Conservation (phyloP, 257 asterid genomes). For the Scutellaria barbata region DNA sequence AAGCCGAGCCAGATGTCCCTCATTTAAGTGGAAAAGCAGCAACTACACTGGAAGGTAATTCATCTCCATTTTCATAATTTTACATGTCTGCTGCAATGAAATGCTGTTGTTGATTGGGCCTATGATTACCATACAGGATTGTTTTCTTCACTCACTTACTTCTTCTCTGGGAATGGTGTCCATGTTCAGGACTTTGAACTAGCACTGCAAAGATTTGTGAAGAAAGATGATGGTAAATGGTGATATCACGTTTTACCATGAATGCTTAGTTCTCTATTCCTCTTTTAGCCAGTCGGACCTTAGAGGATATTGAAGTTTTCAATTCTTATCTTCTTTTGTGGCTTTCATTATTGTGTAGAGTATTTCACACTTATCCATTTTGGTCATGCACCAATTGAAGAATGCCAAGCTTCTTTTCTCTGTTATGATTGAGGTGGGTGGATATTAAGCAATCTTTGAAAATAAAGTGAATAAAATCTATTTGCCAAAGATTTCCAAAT, state of each 20-base stretch:
- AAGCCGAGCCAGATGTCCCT: constrained; percentile 64
- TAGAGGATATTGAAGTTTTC: constrained; percentile 18
- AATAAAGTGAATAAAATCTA: background rate
- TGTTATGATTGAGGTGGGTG: background rate
- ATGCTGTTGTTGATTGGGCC: constrained; percentile 35
- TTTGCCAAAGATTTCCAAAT: background rate
- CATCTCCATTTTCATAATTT: constrained; percentile 32
- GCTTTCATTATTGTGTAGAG: constrained; percentile 6
- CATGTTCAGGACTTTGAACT: constrained; percentile 77
- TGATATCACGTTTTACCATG: constrained; percentile 14
- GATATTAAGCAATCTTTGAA: constrained; percentile 13
- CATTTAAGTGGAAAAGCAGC: constrained; percentile 82
- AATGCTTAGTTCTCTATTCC: constrained; percentile 19
- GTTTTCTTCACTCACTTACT: constrained; percentile 78
- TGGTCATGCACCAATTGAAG: background rate
- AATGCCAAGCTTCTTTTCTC: background rate
- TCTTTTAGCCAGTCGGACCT: background rate
- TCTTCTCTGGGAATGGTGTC: constrained; percentile 75
- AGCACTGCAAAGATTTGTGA: constrained; percentile 59
- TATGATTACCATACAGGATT: constrained; percentile 58
- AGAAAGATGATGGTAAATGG: constrained; percentile 67
- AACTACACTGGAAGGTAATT: constrained; percentile 66
- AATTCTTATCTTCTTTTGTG: background rate
- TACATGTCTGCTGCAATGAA: constrained; percentile 30
- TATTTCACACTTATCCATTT: background rate